Evolutionary conservation across 2,329 filamentous ascomycete genomes (phyloP).

Genomic region (Epichloe coenophiala): DNA sequence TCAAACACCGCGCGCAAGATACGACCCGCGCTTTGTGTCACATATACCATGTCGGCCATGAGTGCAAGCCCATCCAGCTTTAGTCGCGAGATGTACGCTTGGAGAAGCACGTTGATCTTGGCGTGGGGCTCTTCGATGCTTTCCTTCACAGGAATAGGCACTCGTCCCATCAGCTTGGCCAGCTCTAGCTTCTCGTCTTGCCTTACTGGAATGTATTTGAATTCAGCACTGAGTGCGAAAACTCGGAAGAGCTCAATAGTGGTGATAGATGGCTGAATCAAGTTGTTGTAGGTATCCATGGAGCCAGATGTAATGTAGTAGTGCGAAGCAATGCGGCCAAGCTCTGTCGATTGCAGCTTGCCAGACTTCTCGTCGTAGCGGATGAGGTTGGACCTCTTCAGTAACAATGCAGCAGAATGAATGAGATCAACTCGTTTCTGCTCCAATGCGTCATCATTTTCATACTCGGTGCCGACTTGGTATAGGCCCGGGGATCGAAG

Average conservation of each 20-base stretch:
- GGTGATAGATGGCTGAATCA: slow-evolving; percentile 84
- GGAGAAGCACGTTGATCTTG: slow-evolving; percentile 94
- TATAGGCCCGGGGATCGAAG: slow-evolving; percentile 88
- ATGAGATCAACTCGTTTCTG: slow-evolving; percentile 97
- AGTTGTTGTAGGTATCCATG: slow-evolving; percentile 93
- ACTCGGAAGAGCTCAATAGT: slow-evolving; percentile 94
- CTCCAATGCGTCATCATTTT: slow-evolving; percentile 79
- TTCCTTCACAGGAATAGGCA: slow-evolving; percentile 95
- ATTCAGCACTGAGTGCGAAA: slow-evolving; percentile 91
- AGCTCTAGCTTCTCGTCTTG: slow-evolving; percentile 97
- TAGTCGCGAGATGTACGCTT: slow-evolving; percentile 90
- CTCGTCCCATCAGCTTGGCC: slow-evolving; percentile 75
- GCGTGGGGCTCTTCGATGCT: slow-evolving; percentile 92
- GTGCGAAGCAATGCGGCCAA: slow-evolving; percentile 90
- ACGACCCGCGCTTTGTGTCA: slow-evolving; percentile 93
- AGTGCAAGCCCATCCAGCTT: slow-evolving; percentile 87
- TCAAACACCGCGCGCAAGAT: slow-evolving; percentile 93
- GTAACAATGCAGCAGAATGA: slow-evolving; percentile 76
- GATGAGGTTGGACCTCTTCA: slow-evolving; percentile 78
- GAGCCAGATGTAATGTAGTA: slow-evolving; percentile 97
- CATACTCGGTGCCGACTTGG: slow-evolving; percentile 90
- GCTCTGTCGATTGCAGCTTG: slow-evolving; percentile 77
- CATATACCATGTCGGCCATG: slow-evolving; percentile 98
- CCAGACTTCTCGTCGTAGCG: slow-evolving; percentile 95
- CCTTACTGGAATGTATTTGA: slow-evolving; percentile 96